Evolutionary conservation across 768 basidiomycete genomes (phyloP).

Genomic region (Trametes cingulata): DNA sequence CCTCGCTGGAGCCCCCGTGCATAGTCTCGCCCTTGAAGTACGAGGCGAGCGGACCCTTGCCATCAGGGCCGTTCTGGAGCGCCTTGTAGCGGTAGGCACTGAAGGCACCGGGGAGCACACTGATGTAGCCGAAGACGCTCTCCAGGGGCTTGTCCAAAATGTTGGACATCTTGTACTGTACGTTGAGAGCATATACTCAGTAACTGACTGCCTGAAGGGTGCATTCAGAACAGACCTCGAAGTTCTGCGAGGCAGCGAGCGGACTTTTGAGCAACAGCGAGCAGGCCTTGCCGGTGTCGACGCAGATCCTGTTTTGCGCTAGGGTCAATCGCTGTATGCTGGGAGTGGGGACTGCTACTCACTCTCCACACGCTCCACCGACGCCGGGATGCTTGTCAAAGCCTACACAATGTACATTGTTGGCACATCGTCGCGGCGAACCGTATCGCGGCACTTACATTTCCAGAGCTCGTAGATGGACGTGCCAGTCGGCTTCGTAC

Average conservation of each 20-base stretch:
- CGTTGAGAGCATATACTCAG: background rate
- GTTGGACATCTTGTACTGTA: constrained; percentile 91
- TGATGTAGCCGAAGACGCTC: constrained; percentile 87
- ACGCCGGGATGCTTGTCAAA: constrained; percentile 85
- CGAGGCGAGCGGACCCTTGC: constrained; percentile 85
- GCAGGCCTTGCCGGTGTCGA: constrained; percentile 76
- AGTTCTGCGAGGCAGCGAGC: constrained; percentile 92
- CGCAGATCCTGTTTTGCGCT: constrained; percentile 60
- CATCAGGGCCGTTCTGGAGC: constrained; percentile 81
- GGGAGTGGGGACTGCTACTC: constrained; percentile 22
- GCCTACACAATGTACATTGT: constrained; percentile 29
- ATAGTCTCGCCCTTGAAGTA: constrained; percentile 94
- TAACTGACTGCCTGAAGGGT: too few species aligned
- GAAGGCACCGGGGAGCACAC: constrained; percentile 89
- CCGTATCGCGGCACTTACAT: constrained; percentile 41
- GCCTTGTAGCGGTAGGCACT: constrained; percentile 91
- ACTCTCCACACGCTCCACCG: constrained; percentile 97
- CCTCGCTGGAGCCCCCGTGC: constrained; percentile 61
- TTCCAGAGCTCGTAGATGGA: constrained; percentile 98
- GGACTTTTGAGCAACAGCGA: constrained; percentile 71
- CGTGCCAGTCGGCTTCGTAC: constrained; percentile 92
- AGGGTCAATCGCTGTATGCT: background rate
- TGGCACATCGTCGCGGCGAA: background rate
- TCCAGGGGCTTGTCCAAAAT: constrained; percentile 96
- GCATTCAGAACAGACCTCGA: constrained; percentile 53